Conservation (phyloP, 305 asterid genomes). For the Striga hermonthica region DNA sequence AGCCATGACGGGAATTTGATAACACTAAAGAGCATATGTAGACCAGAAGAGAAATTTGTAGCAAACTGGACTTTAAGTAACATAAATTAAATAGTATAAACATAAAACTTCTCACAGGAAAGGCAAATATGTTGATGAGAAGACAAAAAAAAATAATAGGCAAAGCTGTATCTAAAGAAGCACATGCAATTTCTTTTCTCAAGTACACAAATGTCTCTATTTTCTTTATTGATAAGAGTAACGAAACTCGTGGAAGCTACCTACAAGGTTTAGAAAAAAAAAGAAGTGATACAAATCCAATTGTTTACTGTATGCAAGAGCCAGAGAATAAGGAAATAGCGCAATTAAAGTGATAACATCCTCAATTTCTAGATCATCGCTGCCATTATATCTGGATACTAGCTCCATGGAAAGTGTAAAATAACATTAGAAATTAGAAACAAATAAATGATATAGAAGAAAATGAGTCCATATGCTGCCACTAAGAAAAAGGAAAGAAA, state of each 20-base stretch:
- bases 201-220: background rate
- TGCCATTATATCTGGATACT: background rate
- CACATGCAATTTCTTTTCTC: background rate
- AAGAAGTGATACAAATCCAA: background rate
- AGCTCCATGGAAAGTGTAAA: background rate
- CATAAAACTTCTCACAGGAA: background rate
- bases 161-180: background rate
- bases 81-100: conserved; percentile 1
- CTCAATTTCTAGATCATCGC: background rate
- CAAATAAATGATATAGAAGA: background rate
- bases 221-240: background rate
- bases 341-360: background rate
- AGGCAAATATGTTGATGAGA: background rate
- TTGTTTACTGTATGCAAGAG: background rate
- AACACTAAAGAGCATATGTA: background rate
- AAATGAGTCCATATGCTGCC: background rate
- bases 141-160: background rate
- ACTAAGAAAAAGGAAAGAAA: background rate
- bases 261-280: background rate
- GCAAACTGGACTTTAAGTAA: conserved; percentile 4
- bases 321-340: background rate
- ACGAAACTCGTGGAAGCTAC: background rate
- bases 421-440: background rate
- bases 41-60: background rate
- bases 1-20: too few relatives aligned